Evolutionary conservation across 2,329 filamentous ascomycete species (phyloP).

Genomic region (Neonectria ditissima): DNA sequence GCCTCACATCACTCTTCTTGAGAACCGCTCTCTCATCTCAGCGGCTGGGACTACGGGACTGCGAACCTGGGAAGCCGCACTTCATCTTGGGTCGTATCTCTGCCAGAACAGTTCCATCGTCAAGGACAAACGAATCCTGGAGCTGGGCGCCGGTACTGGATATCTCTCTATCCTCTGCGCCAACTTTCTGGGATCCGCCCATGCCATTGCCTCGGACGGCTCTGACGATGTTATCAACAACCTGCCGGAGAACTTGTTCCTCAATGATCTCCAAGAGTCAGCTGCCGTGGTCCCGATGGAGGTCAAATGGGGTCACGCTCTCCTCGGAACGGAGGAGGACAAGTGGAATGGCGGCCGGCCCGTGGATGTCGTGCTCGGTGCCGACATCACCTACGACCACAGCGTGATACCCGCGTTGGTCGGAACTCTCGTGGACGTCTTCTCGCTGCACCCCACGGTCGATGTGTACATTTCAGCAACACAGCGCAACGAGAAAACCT

Average conservation of each 20-base stretch:
- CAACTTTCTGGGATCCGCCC: constrained; percentile 70
- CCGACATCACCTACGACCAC: constrained; percentile 83
- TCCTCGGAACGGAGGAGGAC: constrained; percentile 68
- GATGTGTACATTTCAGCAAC: constrained; percentile 76
- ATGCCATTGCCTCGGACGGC: constrained; percentile 79
- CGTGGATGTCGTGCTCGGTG: constrained; percentile 76
- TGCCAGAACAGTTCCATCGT: constrained; percentile 61
- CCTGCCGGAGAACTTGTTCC: constrained; percentile 73
- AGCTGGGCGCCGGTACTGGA: constrained; percentile 82
- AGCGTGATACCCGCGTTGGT: constrained; percentile 72
- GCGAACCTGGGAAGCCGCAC: constrained; percentile 83
- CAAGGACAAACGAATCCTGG: constrained; percentile 69
- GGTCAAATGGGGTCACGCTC: constrained; percentile 72
- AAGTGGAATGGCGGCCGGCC: constrained; percentile 60
- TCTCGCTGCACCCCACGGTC: constrained; percentile 66
- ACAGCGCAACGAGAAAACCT: constrained; percentile 77
- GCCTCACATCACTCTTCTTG: constrained; percentile 70
- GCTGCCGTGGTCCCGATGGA: constrained; percentile 62
- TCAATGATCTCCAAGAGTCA: constrained; percentile 72
- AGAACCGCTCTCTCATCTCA: constrained; percentile 76
- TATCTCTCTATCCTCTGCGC: constrained; percentile 80
- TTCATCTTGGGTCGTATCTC: constrained; percentile 79
- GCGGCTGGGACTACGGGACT: constrained; percentile 80
- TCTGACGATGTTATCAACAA: constrained; percentile 77
- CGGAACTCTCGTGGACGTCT: constrained; percentile 72